These are phyloP conservation scores for Mucor indicus DNA, from an alignment of 371 early-diverging fungal genomes.

Conservation along the genomic window DNA sequence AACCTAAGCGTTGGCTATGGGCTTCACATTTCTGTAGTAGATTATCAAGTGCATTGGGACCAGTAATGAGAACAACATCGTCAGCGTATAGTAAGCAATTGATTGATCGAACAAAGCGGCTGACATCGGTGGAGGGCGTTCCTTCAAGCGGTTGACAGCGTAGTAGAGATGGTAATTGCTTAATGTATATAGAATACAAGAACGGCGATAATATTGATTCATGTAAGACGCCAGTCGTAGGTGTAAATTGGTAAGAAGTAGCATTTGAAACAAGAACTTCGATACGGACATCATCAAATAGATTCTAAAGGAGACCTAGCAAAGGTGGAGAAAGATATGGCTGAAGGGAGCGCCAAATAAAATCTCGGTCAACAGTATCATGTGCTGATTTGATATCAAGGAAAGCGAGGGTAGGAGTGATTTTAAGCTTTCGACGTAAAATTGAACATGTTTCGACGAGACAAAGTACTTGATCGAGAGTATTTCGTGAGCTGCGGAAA, in stretches of 20 bases:
- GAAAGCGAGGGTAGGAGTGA: slow-evolving; percentile 9
- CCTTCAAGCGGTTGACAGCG: background rate
- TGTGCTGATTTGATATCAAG: slow-evolving; percentile 16
- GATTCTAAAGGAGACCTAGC: slow-evolving; percentile 4
- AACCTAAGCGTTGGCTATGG: slow-evolving; percentile 2
- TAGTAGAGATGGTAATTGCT: slow-evolving; percentile 12
- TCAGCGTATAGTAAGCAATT: slow-evolving; percentile 8
- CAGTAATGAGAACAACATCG: slow-evolving; percentile 3
- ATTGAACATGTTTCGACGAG: slow-evolving; percentile 5
- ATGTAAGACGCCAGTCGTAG: slow-evolving; percentile 11
- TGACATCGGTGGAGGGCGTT: background rate
- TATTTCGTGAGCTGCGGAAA: slow-evolving; percentile 14
- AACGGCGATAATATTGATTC: slow-evolving; percentile 2
- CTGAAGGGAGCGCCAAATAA: background rate
- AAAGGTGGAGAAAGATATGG: background rate
- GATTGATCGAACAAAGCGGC: background rate
- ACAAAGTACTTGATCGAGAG: slow-evolving; percentile 27
- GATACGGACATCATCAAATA: slow-evolving; percentile 18
- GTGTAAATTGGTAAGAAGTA: slow-evolving; percentile 10
- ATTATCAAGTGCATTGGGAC: background rate
- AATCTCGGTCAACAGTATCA: slow-evolving; percentile 9
- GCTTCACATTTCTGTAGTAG: slow-evolving; percentile 5
- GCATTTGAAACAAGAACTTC: background rate
- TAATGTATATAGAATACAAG: slow-evolving; percentile 22
- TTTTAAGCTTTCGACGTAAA: background rate